These are phyloP conservation scores for Colletotrichum magnum DNA, from an alignment of 2,329 filamentous ascomycete genomes.

Conservation along the genomic window DNA sequence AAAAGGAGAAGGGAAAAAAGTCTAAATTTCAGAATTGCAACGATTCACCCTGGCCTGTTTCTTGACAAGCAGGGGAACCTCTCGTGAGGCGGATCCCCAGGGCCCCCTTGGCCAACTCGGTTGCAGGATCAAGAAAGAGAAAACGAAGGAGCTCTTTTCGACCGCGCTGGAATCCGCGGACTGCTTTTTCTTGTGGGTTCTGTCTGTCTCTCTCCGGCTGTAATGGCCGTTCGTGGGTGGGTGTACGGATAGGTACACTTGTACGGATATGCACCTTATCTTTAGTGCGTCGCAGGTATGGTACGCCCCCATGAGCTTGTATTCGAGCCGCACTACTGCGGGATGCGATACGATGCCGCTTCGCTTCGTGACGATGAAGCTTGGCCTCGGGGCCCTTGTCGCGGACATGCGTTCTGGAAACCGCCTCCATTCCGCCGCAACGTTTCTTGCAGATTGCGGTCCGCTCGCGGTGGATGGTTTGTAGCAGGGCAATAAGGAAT, in stretches of 20 bases:
- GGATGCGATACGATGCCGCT: not conserved
- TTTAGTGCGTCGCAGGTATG: conserved; percentile 12
- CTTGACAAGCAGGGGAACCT: conserved; percentile 24
- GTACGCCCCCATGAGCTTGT: conserved; percentile 25
- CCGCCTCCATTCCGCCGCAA: conserved; percentile 3
- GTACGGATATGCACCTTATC: not conserved
- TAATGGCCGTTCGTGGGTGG: conserved; percentile 18
- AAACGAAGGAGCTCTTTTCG: too few species aligned
- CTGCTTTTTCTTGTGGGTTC: not conserved
- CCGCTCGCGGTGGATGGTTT: not conserved
- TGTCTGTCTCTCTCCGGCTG: conserved; percentile 9
- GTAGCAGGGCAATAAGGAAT: conserved; percentile 6
- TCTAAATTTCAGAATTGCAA: conserved; percentile 32
- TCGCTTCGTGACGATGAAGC: conserved; percentile 1
- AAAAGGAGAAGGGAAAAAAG: conserved; percentile 22
- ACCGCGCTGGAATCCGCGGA: conserved; percentile 15
- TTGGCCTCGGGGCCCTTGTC: conserved; percentile 16
- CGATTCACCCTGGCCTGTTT: conserved; percentile 30
- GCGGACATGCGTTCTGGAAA: not conserved
- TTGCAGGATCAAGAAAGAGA: conserved; percentile 8
- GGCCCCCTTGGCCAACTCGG: conserved; percentile 8
- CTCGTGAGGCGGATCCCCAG: conserved; percentile 17
- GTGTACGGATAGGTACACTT: too few species aligned
- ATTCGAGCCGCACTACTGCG: conserved; percentile 25
- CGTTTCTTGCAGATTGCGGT: not conserved